Base-by-base conservation (phyloP, 2,329 filamentous ascomycete species). In the Lasiodiplodia gonubiensis region DNA sequence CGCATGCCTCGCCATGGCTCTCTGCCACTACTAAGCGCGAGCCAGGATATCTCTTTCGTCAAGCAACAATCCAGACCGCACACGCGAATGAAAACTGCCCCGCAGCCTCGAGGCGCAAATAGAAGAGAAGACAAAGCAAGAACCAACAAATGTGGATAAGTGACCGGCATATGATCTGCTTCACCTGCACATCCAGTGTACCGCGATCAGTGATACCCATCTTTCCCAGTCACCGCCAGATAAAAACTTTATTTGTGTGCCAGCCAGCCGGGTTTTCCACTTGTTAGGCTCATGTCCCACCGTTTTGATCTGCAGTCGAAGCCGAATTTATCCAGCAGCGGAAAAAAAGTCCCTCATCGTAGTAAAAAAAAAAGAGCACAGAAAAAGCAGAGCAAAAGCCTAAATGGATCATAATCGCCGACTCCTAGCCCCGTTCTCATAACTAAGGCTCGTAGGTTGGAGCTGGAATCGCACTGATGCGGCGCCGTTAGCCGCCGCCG, bases 21-120 rank as follows among this genome's bases (percentile, higher is more conserved):
- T 37, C n/a, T 39, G 42, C 49, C 42, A 51, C 46, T 63, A 63
- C 59, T 48, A 42, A 66, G 64, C 64, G 64, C 52, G 64, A 66
- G 64, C 64, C 64, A 66, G 64, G 64, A 66, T 66, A 66, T 66
- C 64, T 63, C 59, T 66, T 66, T 66, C 64, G 39, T 66, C 51
- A 66, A 66, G 51, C 64, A 57, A 66, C 64, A 57, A 33, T 30
- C 46, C 42, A 39, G 46, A 51, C 30, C 59, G 21, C 59, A 51
- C 42, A 23, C 52, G 21, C 52, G 39, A 57, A 54, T 35, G 52
- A 66, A 65, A 55, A 54, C n/a, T 18, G 52, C 18, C 18, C 25
- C 39, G 52, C 59, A 51, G 18, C 21, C 30, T 48, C 27, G 46
- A 35, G 39, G 30, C 49, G 59, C 42, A 25, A 46, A 37, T 21